Evolutionary conservation across 345 rosid species (phyloP).

Genomic region (Clarkia xantiana): DNA sequence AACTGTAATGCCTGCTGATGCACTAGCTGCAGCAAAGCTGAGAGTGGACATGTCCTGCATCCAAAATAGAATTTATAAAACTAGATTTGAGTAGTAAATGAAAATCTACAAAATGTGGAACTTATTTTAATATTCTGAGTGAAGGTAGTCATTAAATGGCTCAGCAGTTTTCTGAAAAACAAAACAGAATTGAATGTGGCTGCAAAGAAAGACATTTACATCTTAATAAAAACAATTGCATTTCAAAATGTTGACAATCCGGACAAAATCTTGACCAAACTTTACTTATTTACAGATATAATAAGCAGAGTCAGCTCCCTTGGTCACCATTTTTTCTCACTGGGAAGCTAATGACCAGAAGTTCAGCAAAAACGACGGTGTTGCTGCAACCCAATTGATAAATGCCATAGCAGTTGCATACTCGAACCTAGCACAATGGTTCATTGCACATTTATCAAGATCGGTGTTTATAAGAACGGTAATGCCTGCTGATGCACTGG

Average conservation of each 20-base stretch:
- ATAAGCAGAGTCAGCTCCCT: neutral
- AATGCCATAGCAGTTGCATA: constrained; percentile 69
- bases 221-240: neutral
- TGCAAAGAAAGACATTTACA: no score
- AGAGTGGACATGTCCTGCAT: constrained; percentile 58
- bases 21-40: constrained; percentile 63
- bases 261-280: neutral
- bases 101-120: no score
- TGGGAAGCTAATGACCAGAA: constrained; percentile 67
- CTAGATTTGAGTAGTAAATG: no score
- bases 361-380: constrained; percentile 54
- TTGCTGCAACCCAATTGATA: constrained; percentile 50
- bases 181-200: no score
- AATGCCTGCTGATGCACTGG: constrained; percentile 67
- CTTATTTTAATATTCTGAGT: no score
- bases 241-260: neutral
- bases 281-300: neutral
- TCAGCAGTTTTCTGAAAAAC: no score
- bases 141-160: no score
- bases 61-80: neutral
- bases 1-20: constrained; percentile 67
- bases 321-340: constrained; percentile 5
- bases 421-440: constrained; percentile 52
- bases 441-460: constrained; percentile 28
- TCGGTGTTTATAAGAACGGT: constrained; percentile 50